Evolutionary conservation across 2,329 filamentous ascomycete genomes (phyloP).

Genomic region (Phaeomoniella chlamydospora): DNA sequence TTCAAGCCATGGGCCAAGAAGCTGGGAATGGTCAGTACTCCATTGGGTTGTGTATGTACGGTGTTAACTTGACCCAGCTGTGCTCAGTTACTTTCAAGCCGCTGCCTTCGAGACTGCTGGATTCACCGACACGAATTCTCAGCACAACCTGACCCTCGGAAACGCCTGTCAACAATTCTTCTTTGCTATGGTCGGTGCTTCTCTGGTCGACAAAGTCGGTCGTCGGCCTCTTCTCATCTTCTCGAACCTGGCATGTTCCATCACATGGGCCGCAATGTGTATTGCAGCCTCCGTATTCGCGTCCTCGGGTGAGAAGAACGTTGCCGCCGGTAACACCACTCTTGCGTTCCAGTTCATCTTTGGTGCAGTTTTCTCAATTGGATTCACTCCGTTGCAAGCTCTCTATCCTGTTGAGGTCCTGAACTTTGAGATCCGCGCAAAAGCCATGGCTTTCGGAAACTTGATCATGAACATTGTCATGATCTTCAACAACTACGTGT

Average conservation of each 20-base stretch:
- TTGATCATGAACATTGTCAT: constrained; percentile 29
- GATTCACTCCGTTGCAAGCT: constrained; percentile 28
- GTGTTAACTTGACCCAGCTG: too few relatives aligned
- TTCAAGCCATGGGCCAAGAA: not conserved
- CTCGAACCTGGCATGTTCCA: constrained; percentile 31
- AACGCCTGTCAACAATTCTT: constrained; percentile 41
- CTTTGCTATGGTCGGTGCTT: constrained; percentile 39
- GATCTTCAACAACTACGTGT: constrained; percentile 35
- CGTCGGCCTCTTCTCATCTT: constrained; percentile 42
- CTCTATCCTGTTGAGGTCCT: constrained; percentile 41
- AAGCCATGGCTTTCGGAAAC: constrained; percentile 39
- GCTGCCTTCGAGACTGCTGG: constrained; percentile 38
- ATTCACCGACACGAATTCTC: constrained; percentile 29
- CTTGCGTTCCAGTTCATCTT: constrained; percentile 42
- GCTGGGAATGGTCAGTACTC: too few relatives aligned
- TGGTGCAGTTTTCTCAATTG: constrained; percentile 36
- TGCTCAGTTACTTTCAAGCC: constrained; percentile 40
- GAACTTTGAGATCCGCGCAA: constrained; percentile 39
- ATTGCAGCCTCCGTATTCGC: constrained; percentile 26
- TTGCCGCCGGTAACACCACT: constrained; percentile 28
- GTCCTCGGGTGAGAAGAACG: constrained; percentile 13
- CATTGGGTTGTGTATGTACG: too few relatives aligned
- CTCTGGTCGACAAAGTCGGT: constrained; percentile 42
- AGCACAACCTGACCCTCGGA: constrained; percentile 40
- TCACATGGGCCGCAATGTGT: constrained; percentile 38